A percentile compares a stretch with the other conserved stretches of the same genome.
Evolutionary conservation across 78 protist species (phyloP).

Genomic region (Dictyostelium intermedium): DNA sequence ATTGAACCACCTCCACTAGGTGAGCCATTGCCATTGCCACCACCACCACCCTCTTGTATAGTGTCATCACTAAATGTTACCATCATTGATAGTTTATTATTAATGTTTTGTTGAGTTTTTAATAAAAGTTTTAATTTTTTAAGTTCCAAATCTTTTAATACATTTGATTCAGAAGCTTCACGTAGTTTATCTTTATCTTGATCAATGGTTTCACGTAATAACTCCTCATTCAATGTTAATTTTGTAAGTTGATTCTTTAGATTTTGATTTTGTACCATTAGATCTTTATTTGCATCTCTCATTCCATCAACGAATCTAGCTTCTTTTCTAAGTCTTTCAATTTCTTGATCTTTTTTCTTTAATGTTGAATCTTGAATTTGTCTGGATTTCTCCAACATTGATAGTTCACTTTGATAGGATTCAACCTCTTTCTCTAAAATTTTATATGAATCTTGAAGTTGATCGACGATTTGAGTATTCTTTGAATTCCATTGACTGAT

Average conservation of each 20-base stretch:
- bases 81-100: constrained; percentile 69
- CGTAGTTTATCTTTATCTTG: constrained; percentile 48
- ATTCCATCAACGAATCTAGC: constrained; percentile 59
- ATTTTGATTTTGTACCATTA: constrained; percentile 52
- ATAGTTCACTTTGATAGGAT: constrained; percentile 31
- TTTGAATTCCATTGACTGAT: constrained; percentile 17
- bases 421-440: constrained; percentile 35
- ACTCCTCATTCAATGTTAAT: constrained; percentile 1
- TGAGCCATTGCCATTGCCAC: not conserved
- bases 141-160: constrained; percentile 60
- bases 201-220: constrained; percentile 33
- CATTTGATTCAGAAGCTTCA: not conserved
- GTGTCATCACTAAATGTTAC: constrained; percentile 19
- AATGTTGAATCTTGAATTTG: constrained; percentile 15
- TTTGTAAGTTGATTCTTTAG: constrained; percentile 35
- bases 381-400: constrained; percentile 24
- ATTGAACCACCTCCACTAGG: not conserved
- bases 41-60: not conserved
- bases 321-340: constrained; percentile 32
- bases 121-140: constrained; percentile 49
- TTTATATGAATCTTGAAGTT: constrained; percentile 46
- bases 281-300: constrained; percentile 71
- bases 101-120: constrained; percentile 70
- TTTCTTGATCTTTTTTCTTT: constrained; percentile 48
- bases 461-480: constrained; percentile 30